Conservation (phyloP, 805 yeast species). For the Nakazawaea peltata region DNA sequence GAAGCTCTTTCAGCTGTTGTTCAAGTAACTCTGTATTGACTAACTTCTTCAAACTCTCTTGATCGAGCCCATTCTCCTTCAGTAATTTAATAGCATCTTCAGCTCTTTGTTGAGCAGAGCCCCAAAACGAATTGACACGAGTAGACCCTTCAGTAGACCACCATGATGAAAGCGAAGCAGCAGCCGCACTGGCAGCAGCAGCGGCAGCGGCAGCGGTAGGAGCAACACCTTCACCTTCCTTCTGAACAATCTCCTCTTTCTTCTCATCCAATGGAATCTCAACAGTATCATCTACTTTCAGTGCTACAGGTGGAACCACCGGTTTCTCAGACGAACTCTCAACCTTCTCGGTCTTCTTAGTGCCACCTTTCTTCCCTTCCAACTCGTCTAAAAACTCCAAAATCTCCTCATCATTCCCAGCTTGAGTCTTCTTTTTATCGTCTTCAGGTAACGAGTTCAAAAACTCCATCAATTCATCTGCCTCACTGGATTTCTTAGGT, state of each 20-base stretch:
- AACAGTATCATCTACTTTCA: not conserved
- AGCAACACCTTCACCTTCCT: not conserved
- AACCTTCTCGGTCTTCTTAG: conserved; percentile 16
- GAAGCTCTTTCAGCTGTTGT: conserved; percentile 30
- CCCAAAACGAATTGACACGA: conserved; percentile 62
- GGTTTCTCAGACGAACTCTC: not conserved
- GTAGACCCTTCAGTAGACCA: conserved; percentile 65
- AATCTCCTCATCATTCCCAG: conserved; percentile 36
- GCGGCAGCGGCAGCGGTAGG: not conserved
- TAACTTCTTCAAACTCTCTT: conserved; percentile 25
- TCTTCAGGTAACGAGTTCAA: conserved; percentile 72
- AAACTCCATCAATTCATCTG: conserved; percentile 74
- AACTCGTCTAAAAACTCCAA: conserved; percentile 59
- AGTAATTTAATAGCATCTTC: conserved; percentile 46
- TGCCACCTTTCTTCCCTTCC: conserved; percentile 47
- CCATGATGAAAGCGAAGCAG: conserved; percentile 63
- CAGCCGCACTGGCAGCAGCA: conserved; percentile 30
- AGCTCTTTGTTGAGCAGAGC: conserved; percentile 45
- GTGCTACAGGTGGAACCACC: not conserved
- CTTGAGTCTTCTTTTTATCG: conserved; percentile 19
- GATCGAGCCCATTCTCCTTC: conserved; percentile 25
- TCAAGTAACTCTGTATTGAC: too few species aligned
- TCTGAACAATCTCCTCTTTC: not conserved
- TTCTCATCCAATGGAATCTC: not conserved
- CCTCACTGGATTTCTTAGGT: conserved; percentile 33